These are phyloP conservation scores for Penicillium verhagenii DNA, from an alignment of 495 filamentous ascomycete species.

Conservation along the genomic window DNA sequence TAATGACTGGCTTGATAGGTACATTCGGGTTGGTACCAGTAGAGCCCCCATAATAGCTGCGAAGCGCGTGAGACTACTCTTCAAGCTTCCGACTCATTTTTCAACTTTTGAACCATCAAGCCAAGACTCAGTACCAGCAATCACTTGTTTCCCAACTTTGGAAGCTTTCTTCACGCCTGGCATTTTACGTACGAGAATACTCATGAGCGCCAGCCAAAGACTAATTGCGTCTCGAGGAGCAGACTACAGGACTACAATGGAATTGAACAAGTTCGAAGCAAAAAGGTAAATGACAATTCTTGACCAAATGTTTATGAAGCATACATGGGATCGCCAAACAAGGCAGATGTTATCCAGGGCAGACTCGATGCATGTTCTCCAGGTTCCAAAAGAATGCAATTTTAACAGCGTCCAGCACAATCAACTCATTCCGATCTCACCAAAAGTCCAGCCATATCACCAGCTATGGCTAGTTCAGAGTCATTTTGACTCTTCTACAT, in stretches of 20 bases:
- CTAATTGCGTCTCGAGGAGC: neutral
- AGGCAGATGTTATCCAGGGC: neutral
- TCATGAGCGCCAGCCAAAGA: neutral
- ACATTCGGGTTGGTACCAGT: too few species aligned
- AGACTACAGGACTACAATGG: neutral
- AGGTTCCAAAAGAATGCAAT: conserved; percentile 2
- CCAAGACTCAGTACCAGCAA: neutral
- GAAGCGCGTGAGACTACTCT: neutral
- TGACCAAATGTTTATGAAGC: neutral
- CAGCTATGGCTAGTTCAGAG: neutral
- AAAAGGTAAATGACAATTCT: neutral
- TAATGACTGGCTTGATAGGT: too few species aligned
- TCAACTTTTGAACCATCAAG: neutral
- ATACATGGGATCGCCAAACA: neutral
- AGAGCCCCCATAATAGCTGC: neutral
- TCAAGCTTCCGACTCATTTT: neutral
- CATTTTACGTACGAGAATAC: neutral
- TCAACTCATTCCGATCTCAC: neutral
- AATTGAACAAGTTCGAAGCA: neutral
- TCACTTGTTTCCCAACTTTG: too few species aligned
- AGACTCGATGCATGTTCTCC: neutral
- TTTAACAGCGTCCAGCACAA: neutral
- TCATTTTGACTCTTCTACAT: neutral
- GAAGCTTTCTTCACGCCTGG: too few species aligned
- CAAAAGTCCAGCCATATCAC: neutral